Evolutionary conservation across 805 yeast species (phyloP).

Genomic region (Blastobotrys robertii): DNA sequence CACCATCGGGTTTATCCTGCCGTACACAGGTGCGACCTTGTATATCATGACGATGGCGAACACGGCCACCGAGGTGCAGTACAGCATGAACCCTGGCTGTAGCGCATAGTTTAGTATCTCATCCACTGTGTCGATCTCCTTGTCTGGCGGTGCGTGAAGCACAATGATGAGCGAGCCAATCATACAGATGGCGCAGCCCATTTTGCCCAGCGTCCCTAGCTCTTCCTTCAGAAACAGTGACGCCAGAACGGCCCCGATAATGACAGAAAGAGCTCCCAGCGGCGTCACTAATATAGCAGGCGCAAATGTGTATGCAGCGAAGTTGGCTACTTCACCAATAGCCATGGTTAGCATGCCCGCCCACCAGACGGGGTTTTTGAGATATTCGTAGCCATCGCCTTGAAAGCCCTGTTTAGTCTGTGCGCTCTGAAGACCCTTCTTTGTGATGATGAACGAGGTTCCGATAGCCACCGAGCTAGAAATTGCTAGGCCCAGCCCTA

Average conservation of each 20-base stretch:
- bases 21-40: slow-evolving; percentile 72
- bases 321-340: slow-evolving; percentile 81
- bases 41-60: slow-evolving; percentile 75
- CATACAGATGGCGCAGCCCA: slow-evolving; percentile 88
- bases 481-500: slow-evolving; percentile 81
- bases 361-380: slow-evolving; percentile 88
- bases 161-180: slow-evolving; percentile 83
- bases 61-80: slow-evolving; percentile 49
- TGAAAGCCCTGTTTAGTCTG: slow-evolving; percentile 50
- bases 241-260: slow-evolving; percentile 86
- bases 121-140: slow-evolving; percentile 78
- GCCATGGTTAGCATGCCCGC: slow-evolving; percentile 87
- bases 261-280: slow-evolving; percentile 79
- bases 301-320: slow-evolving; percentile 92
- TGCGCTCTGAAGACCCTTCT: slow-evolving; percentile 72
- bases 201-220: slow-evolving; percentile 74
- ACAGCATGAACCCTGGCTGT: slow-evolving; percentile 60
- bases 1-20: slow-evolving; percentile 75
- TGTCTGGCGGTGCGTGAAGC: slow-evolving; percentile 90
- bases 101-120: slow-evolving; percentile 75
- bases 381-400: slow-evolving; percentile 68
- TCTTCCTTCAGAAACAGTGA: slow-evolving; percentile 78
- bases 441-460: slow-evolving; percentile 79
- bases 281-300: slow-evolving; percentile 92
- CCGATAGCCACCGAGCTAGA: slow-evolving; percentile 85